Evolutionary conservation across 164 flowering plant genomes (phyloP), one percentile per base, ranked within the genome.

Genomic region (Dillenia turbinata): DNA sequence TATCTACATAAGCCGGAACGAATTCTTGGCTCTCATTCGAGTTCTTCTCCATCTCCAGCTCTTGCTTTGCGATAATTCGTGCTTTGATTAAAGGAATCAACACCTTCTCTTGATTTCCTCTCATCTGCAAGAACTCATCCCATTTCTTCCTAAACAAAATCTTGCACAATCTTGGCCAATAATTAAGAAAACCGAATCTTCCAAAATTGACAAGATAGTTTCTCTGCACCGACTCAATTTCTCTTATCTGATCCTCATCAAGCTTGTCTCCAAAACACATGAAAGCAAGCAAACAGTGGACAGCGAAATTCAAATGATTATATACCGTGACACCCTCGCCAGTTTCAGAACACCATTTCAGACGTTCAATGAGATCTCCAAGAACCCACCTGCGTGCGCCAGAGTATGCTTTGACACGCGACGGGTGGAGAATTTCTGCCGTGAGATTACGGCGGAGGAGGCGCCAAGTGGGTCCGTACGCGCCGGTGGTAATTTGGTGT

Each of bases 1-100:
- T 56, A 19, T 65, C 68, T 12, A 65, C 68, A 44, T 65, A 65
- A 50, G 16, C n/a, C 5, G 17, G 9, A 50, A 4, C n/a, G 1
- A 17, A 2, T 14, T 49, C 15, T 2, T 50, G 16, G 9, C 7
- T 9, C 9, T 12, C 52, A 12, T 49, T 16, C 15, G 10, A 9
- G 7, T 11, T 49, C 52, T 8, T 49, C 12, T 49, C 15, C 7
- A 12, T 49, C 15, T 50, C 53, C 17, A 6, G n/a, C 40, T 33
- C 5, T 33, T 33, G 5, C 40, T 33, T 33, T 4, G 40, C 40
- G 6, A 6, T 33, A 4, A 33, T 33, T 50, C 53, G 53, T 14
- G 53, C 14, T 50, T 17, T 50, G n/a, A 50, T 13, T n/a, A 50
- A 17, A 50, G 53, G 53, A 50, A 50, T n/a, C 53, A 50, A 13